These are phyloP conservation scores for Themeda triandra DNA, from an alignment of 176 grass and related monocot genomes.

Conservation along the genomic window DNA sequence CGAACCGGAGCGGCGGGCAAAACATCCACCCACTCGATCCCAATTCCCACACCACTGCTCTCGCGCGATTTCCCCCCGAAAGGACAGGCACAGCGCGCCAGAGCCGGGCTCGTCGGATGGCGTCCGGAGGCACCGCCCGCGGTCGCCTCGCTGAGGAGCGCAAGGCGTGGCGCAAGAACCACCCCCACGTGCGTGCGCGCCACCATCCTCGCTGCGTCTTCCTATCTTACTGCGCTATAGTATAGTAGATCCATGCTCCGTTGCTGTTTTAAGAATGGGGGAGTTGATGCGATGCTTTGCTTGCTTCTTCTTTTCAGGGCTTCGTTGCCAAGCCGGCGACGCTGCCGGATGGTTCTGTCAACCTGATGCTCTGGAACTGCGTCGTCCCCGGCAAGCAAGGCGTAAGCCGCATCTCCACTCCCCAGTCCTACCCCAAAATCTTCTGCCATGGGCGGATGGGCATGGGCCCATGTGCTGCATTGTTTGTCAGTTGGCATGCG, in stretches of 20 bases:
- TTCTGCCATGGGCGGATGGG: not conserved
- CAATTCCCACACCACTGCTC: not conserved
- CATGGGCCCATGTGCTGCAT: not conserved
- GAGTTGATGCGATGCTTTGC: not conserved
- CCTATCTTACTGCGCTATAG: not conserved
- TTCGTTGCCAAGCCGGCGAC: slow-evolving; percentile 86
- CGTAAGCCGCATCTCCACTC: slow-evolving; percentile 38
- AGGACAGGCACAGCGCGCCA: not conserved
- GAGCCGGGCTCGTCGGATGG: not conserved
- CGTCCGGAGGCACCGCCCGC: slow-evolving; percentile 31
- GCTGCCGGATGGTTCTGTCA: slow-evolving; percentile 69
- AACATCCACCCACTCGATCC: not conserved
- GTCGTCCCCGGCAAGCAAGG: slow-evolving; percentile 76
- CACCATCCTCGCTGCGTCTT: not conserved
- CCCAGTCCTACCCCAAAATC: not conserved
- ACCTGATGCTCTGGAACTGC: slow-evolving; percentile 86
- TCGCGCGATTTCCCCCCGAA: not conserved
- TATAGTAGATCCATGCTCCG: not conserved
- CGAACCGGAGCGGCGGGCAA: not conserved
- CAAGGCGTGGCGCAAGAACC: slow-evolving; percentile 85
- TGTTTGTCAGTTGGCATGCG: not conserved
- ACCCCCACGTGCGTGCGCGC: slow-evolving; percentile 53
- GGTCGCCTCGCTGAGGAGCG: slow-evolving; percentile 79
- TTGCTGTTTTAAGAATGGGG: not conserved
- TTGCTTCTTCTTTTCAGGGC: slow-evolving; percentile 47